Evolutionary conservation across 805 yeast species (phyloP).

Genomic region (Suhomyces xylopsoci): DNA sequence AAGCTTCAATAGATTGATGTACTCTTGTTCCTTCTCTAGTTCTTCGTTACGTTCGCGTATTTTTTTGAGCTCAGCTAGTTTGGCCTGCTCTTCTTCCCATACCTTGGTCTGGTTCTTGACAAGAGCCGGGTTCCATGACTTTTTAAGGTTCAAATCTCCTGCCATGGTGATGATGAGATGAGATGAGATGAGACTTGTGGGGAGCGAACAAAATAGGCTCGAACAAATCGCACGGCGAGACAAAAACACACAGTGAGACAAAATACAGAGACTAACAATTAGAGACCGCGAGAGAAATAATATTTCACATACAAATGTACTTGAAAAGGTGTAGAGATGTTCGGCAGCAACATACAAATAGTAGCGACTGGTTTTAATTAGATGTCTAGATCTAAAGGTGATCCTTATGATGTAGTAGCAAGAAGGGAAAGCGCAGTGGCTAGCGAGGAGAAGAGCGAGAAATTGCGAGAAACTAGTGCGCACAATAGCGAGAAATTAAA

Average conservation of each 20-base stretch:
- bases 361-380: neutral
- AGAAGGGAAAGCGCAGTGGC: neutral
- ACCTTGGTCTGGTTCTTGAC: constrained; percentile 82
- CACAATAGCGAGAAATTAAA: neutral
- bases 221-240: too few species aligned
- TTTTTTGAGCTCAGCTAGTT: constrained; percentile 64
- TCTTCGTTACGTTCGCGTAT: constrained; percentile 64
- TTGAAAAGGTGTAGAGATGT: neutral
- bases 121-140: constrained; percentile 95
- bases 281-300: neutral
- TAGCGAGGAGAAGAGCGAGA: neutral
- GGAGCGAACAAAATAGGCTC: neutral
- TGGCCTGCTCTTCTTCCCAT: constrained; percentile 78
- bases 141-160: constrained; percentile 82
- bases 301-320: neutral
- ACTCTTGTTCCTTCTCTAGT: constrained; percentile 57
- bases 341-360: neutral
- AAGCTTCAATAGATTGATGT: constrained; percentile 50
- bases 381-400: neutral
- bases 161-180: constrained; percentile 34
- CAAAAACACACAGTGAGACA: too few species aligned
- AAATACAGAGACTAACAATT: too few species aligned
- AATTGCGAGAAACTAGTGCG: neutral
- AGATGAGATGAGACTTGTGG: neutral
- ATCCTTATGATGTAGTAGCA: neutral